phyloP scores from a whole-genome alignment of 768 basidiomycete species.

The Hericium erinaceus region DNA sequence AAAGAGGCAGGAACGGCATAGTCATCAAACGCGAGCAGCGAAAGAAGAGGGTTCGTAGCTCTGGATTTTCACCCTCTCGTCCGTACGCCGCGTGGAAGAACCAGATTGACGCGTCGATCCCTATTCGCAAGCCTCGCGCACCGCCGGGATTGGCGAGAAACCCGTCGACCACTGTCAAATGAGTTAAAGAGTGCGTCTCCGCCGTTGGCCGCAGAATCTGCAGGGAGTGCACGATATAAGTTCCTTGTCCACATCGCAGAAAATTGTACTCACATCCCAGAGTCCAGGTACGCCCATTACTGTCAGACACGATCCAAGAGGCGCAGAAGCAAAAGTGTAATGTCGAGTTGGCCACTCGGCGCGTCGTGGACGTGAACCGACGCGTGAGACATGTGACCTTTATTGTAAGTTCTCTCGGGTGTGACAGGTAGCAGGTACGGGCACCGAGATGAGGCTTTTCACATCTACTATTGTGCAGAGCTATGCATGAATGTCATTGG shows the following conservation, averaged over 20 bases:
- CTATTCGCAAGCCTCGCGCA: slow-evolving; percentile 68
- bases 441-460: too few relatives aligned
- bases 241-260: slow-evolving; percentile 4
- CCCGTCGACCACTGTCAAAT: slow-evolving; percentile 66
- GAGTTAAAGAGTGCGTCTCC: slow-evolving; percentile 63
- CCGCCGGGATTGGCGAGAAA: slow-evolving; percentile 58
- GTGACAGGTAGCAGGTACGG: too few relatives aligned
- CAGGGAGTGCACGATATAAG: slow-evolving; percentile 15
- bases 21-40: slow-evolving; percentile 72
- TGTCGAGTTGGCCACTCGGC: too few relatives aligned
- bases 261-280: slow-evolving; percentile 9
- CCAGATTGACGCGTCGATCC: slow-evolving; percentile 81
- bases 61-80: slow-evolving; percentile 78
- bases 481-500: too few relatives aligned
- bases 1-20: slow-evolving; percentile 76
- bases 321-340: too few relatives aligned
- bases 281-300: slow-evolving; percentile 12
- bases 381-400: too few relatives aligned
- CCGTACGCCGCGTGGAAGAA: slow-evolving; percentile 74
- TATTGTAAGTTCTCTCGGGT: too few relatives aligned
- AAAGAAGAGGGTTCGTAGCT: slow-evolving; percentile 77
- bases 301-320: too few relatives aligned
- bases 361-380: too few relatives aligned
- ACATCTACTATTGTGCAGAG: too few relatives aligned
- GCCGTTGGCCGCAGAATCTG: slow-evolving; percentile 67